phyloP scores from a whole-genome alignment of 2,329 filamentous ascomycete genomes.

The Pezicula rhizophila region DNA sequence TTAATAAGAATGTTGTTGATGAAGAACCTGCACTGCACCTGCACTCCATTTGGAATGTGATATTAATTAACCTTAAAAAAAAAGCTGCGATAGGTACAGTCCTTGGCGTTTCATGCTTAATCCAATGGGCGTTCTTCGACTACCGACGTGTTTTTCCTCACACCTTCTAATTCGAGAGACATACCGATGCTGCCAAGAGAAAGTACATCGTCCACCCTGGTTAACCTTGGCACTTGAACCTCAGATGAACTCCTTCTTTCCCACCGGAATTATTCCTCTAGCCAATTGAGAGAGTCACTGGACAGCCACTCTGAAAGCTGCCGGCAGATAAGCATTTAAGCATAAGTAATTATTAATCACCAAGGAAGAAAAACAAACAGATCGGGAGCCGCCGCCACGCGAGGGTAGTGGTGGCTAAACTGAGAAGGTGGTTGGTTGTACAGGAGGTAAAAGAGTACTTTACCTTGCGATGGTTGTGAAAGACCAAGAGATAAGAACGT shows the following conservation, averaged over 20 bases:
- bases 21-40: too few species aligned
- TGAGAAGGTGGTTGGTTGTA: neutral
- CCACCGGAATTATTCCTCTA: neutral
- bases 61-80: slow-evolving; percentile 2
- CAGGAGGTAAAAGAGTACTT: too few species aligned
- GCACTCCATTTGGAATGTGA: neutral
- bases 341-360: neutral
- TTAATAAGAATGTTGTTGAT: too few species aligned
- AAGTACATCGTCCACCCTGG: neutral
- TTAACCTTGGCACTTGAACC: neutral
- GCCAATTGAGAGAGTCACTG: too few species aligned
- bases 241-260: neutral
- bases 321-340: slow-evolving; percentile 1
- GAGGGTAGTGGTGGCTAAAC: neutral
- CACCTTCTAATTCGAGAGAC: neutral
- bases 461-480: neutral
- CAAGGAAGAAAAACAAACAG: too few species aligned
- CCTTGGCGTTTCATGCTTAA: neutral
- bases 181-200: neutral
- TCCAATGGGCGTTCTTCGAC: neutral
- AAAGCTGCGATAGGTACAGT: neutral
- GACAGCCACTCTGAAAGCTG: neutral
- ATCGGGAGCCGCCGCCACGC: neutral
- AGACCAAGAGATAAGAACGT: neutral
- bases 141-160: neutral